phyloP scores from a whole-genome alignment of 805 yeast genomes.

The Kluyveromyces nonfermentans region DNA sequence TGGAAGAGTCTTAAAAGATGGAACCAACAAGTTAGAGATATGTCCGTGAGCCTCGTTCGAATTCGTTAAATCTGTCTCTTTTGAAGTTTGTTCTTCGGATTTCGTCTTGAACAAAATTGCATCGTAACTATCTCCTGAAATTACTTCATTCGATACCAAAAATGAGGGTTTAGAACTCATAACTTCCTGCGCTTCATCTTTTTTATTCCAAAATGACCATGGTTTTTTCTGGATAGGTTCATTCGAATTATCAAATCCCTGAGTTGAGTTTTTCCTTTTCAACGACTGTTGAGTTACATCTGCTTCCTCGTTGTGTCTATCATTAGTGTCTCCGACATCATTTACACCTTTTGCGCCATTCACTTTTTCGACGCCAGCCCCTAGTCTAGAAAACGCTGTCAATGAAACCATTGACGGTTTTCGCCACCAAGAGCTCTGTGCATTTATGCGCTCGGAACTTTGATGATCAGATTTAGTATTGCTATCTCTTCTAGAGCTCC shows the following conservation, averaged over 20 bases:
- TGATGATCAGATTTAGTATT: neutral
- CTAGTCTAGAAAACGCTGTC: neutral
- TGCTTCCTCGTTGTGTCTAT: neutral
- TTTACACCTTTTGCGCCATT: neutral
- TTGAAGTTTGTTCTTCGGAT: constrained; percentile 9
- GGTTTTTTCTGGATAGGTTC: constrained; percentile 8
- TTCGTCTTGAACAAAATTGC: constrained; percentile 16
- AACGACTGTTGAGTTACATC: neutral
- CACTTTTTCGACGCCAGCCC: neutral
- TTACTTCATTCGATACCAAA: constrained; percentile 7
- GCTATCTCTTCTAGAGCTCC: constrained; percentile 5
- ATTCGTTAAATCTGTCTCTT: constrained; percentile 6
- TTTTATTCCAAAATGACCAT: constrained; percentile 20
- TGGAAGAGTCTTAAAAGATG: constrained; percentile 24
- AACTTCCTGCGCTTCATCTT: constrained; percentile 5
- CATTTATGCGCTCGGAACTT: neutral
- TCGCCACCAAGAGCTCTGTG: constrained; percentile 8
- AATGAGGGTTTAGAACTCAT: neutral
- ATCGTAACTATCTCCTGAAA: constrained; percentile 9
- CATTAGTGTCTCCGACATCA: neutral
- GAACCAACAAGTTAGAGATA: constrained; percentile 24
- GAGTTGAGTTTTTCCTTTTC: neutral
- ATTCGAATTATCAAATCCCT: neutral
- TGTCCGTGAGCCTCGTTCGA: constrained; percentile 11
- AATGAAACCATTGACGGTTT: constrained; percentile 7